Conservation (phyloP, 2,329 filamentous ascomycete species). For the Diaporthe sp. region DNA sequence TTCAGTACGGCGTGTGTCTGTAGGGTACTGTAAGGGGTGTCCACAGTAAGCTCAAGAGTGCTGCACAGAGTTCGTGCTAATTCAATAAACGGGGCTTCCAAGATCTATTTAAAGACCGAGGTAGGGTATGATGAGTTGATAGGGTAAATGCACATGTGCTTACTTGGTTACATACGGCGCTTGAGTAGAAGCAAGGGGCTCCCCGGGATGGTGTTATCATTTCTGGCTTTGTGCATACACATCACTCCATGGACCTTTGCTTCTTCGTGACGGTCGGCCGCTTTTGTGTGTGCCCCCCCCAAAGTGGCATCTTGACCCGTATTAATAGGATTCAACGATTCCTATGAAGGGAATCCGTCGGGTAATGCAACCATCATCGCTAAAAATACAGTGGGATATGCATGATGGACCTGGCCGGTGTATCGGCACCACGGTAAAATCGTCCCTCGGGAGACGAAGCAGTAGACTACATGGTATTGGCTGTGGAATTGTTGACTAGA, state of each 20-base stretch:
- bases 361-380: background rate
- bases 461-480: background rate
- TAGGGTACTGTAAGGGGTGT: background rate
- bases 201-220: background rate
- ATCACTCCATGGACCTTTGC: background rate
- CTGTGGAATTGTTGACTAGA: background rate
- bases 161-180: background rate
- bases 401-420: background rate
- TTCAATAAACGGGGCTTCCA: background rate
- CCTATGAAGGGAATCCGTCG: background rate
- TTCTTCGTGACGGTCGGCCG: conserved; percentile 1
- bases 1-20: too few relatives aligned
- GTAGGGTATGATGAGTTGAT: conserved; percentile 2
- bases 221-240: background rate
- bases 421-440: background rate
- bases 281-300: background rate
- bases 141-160: background rate
- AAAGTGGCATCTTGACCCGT: background rate
- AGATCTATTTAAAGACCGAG: background rate
- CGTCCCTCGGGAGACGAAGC: background rate
- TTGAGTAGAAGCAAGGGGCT: background rate
- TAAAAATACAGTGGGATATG: background rate
- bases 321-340: background rate
- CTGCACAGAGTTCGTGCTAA: background rate
- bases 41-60: background rate